phyloP scores from a whole-genome alignment of 371 early-diverging fungal genomes.

The Globomyces sp. region DNA sequence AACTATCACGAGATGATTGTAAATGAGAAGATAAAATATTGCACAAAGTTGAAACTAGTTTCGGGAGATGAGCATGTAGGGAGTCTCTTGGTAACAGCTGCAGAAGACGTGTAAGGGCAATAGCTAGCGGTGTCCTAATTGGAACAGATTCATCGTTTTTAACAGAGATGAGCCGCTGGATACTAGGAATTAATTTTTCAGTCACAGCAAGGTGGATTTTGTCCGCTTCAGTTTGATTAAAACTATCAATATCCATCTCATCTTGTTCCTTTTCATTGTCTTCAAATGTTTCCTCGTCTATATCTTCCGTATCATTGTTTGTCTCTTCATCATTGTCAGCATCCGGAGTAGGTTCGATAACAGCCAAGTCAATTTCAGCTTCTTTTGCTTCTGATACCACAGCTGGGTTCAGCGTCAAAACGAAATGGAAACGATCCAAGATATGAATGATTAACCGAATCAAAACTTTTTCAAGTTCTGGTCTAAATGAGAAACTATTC shows the following conservation, averaged over 20 bases:
- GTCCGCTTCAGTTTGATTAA: slow-evolving; percentile 10
- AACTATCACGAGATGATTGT: slow-evolving; percentile 81
- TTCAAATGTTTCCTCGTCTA: slow-evolving; percentile 41
- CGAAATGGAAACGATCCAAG: slow-evolving; percentile 89
- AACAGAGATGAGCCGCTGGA: slow-evolving; percentile 66
- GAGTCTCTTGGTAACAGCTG: slow-evolving; percentile 73
- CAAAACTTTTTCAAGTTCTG: slow-evolving; percentile 70
- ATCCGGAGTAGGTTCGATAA: slow-evolving; percentile 29
- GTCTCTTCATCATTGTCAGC: slow-evolving; percentile 31
- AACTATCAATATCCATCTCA: slow-evolving; percentile 18
- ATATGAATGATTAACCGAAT: slow-evolving; percentile 76
- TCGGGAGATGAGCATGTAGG: slow-evolving; percentile 75
- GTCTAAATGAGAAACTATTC: slow-evolving; percentile 58
- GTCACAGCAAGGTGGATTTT: slow-evolving; percentile 12
- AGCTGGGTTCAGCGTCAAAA: slow-evolving; percentile 40
- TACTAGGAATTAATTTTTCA: slow-evolving; percentile 71
- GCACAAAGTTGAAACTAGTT: slow-evolving; percentile 79
- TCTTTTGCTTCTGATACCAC: slow-evolving; percentile 17
- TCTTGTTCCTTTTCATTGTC: slow-evolving; percentile 30
- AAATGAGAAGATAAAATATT: slow-evolving; percentile 79
- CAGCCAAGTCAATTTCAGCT: slow-evolving; percentile 31
- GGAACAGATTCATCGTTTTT: slow-evolving; percentile 69
- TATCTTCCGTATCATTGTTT: slow-evolving; percentile 32
- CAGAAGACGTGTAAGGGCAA: slow-evolving; percentile 81
- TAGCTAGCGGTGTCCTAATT: slow-evolving; percentile 82